A percentile compares a stretch with the other conserved stretches of the same genome.
Conservation (phyloP, 2,329 filamentous ascomycete genomes). For the Penicillium sp. region DNA sequence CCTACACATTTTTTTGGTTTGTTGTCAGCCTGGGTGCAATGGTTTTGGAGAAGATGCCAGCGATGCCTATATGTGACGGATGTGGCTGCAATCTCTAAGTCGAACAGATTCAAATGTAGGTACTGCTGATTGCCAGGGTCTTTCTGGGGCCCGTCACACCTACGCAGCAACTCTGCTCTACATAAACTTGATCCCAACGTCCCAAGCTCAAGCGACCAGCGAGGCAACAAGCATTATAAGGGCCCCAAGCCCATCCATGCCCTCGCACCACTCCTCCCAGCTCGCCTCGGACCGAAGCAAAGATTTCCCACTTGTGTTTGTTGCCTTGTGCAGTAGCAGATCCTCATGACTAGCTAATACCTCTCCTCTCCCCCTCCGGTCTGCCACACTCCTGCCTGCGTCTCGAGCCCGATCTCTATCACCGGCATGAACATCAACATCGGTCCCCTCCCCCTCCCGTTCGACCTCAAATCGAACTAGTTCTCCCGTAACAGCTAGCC, state of each 20-base stretch:
- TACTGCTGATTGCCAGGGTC: too few species aligned
- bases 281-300: conserved; percentile 21
- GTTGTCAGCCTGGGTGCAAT: too few species aligned
- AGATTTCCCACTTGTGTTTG: neutral
- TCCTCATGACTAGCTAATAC: neutral
- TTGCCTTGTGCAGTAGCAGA: neutral
- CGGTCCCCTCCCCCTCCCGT: neutral
- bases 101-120: too few species aligned
- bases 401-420: neutral
- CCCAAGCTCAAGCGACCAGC: conserved; percentile 11
- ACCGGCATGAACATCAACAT: neutral
- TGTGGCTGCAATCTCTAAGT: too few species aligned
- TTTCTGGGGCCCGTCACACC: too few species aligned
- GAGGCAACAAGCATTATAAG: conserved; percentile 54
- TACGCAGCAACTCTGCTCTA: too few species aligned
- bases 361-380: neutral
- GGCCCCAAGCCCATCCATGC: conserved; percentile 52
- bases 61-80: too few species aligned
- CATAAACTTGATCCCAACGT: neutral
- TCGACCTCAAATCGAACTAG: neutral
- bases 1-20: too few species aligned
- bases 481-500: neutral
- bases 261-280: conserved; percentile 54
- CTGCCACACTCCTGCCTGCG: too few species aligned
- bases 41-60: too few species aligned